These are phyloP conservation scores for Arthrobotrys entomopaga DNA, from an alignment of 2,329 filamentous ascomycete genomes.

Conservation along the genomic window DNA sequence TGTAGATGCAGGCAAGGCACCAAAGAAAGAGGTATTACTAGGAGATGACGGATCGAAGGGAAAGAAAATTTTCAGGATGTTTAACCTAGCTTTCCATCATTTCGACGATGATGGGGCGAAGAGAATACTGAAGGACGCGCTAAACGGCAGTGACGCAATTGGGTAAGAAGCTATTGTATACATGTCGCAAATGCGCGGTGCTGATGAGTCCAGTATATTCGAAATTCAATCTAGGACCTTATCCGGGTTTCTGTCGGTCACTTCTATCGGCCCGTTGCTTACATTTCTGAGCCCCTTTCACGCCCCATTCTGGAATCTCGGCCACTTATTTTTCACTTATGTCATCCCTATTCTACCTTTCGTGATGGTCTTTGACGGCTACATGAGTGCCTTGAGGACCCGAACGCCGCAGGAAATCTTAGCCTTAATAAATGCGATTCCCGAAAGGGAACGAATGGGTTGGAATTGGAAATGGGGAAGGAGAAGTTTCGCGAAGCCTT, in stretches of 20 bases:
- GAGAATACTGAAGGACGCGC: constrained; percentile 72
- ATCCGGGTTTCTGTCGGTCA: constrained; percentile 67
- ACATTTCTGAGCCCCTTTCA: constrained; percentile 68
- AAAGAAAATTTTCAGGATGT: constrained; percentile 73
- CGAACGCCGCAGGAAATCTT: constrained; percentile 74
- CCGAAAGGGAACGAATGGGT: constrained; percentile 61
- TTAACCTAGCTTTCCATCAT: constrained; percentile 80
- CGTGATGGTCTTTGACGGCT: constrained; percentile 75
- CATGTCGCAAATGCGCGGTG: too few species aligned
- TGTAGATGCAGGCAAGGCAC: constrained; percentile 73
- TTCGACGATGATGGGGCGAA: constrained; percentile 73
- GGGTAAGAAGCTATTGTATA: constrained; percentile 62
- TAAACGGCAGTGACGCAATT: constrained; percentile 74
- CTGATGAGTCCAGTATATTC: constrained; percentile 67
- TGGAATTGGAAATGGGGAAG: constrained; percentile 64
- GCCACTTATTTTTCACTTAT: constrained; percentile 74
- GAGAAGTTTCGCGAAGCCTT: constrained; percentile 65
- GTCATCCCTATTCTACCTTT: constrained; percentile 74
- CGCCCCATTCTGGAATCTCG: constrained; percentile 61
- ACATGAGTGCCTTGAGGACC: constrained; percentile 74
- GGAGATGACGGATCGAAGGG: constrained; percentile 59
- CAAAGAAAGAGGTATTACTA: constrained; percentile 64
- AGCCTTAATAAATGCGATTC: constrained; percentile 68
- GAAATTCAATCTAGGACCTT: constrained; percentile 76
- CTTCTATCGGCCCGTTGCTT: constrained; percentile 67